Conservation (phyloP, 192 early-diverging fungal species). For the Coemansia sp. region DNA sequence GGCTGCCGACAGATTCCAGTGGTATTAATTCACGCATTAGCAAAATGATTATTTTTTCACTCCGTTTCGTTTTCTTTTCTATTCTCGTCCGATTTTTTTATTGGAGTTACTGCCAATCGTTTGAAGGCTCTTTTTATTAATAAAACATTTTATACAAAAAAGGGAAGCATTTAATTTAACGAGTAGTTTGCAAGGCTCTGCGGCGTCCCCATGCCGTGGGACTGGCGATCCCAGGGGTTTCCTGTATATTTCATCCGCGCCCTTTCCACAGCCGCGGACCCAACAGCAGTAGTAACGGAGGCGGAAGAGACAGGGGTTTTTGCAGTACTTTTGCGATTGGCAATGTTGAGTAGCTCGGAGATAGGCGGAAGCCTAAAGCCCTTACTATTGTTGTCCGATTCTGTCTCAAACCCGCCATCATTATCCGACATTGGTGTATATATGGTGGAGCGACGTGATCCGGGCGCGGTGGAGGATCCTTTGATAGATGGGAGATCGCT, state of each 20-base stretch:
- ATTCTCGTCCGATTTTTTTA: background rate
- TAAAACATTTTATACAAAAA: background rate
- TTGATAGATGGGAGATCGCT: background rate
- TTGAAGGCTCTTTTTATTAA: background rate
- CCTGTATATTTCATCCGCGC: background rate
- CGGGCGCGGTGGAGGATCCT: background rate
- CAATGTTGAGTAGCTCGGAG: constrained; percentile 33
- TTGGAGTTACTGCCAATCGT: background rate
- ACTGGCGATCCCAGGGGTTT: constrained; percentile 6
- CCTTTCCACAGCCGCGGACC: background rate
- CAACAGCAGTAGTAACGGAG: background rate
- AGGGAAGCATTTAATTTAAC: background rate
- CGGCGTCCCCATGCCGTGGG: background rate
- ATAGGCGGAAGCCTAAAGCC: constrained; percentile 33
- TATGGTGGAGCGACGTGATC: constrained; percentile 4
- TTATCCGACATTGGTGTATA: background rate
- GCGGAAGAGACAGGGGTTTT: background rate
- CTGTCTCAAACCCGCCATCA: background rate
- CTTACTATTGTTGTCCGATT: background rate
- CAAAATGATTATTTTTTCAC: background rate
- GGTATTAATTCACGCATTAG: background rate
- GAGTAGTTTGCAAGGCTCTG: background rate
- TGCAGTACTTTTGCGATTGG: background rate
- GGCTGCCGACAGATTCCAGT: background rate
- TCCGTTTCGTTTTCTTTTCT: background rate